Base-by-base conservation (phyloP, 2,329 filamentous ascomycete species). In the Neonectria sp. region DNA sequence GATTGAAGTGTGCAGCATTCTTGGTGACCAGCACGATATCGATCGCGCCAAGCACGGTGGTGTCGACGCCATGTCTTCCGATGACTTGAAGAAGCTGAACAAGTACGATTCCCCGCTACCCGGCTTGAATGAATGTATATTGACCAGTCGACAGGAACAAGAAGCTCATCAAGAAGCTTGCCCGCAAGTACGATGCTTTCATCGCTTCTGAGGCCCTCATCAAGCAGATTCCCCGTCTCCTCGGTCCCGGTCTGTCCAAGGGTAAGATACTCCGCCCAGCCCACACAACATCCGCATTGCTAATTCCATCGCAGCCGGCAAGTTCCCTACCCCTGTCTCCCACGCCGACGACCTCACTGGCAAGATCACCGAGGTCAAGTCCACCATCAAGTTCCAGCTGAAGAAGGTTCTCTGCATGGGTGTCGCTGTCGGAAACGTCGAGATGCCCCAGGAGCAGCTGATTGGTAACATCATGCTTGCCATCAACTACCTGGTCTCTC, bases 121-220 rank as follows among this genome's bases (percentile, higher is more conserved):
- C 7, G 2, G 3, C 13, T n/a, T 37, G 24, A 35, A 15, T 6
- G 33, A 35, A 27, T 21, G 21, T 4, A 24, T 51, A 35, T 48
- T 63, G 33, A 63, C 60, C 15, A 9, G 29, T 31, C 27, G 11
- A n/a, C 25, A 63, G 60, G 94, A 99, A 99, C 94, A 98, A 99
- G 94, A 99, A 99, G 93, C 92, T 98, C 82, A 98, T 99, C 92
- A 99, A 99, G 95, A 99, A 99, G 93, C 93, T 99, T 77, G 96
- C 96, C 74, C 95, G 95, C 92, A 99, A 99, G 91, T 98, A 99
- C 92, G 96, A 99, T 86, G 96, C 96, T 79, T 99, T 99, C 89
- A 87, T 99, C 83, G 93, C 96, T 84, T 98, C 95, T 83, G 96
- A 99, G 83, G 89, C 93, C 82, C 89, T 99, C 82, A 98, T 99